These are phyloP conservation scores for Fragilaria crotonensis DNA, from an alignment of 108 stramenopile genomes.

Conservation along the genomic window DNA sequence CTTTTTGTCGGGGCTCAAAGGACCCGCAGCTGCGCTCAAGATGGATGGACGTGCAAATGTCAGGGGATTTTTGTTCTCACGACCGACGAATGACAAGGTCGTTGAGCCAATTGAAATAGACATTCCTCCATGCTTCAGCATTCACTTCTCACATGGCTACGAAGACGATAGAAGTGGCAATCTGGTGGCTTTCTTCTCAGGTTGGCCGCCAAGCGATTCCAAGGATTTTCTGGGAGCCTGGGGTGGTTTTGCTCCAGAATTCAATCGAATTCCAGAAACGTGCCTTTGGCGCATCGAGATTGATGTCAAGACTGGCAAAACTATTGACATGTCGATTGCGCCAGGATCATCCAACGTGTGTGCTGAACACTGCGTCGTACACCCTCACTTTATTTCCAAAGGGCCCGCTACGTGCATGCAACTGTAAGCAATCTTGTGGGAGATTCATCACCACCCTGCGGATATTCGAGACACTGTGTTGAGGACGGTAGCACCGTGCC, in stretches of 20 bases:
- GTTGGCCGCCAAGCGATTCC: constrained; percentile 54
- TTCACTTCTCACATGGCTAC: constrained; percentile 58
- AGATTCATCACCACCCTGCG: constrained; percentile 37
- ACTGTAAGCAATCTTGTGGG: constrained; percentile 37
- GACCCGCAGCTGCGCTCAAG: constrained; percentile 38
- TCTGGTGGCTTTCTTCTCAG: constrained; percentile 43
- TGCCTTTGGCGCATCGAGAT: constrained; percentile 47
- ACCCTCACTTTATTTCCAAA: constrained; percentile 40
- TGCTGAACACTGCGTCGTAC: constrained; percentile 39
- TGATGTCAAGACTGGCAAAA: constrained; percentile 25
- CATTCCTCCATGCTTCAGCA: constrained; percentile 47
- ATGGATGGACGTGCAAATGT: constrained; percentile 51
- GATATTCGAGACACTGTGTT: constrained; percentile 27
- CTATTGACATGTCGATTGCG: constrained; percentile 29
- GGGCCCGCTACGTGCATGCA: constrained; percentile 37
- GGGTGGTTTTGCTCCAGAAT: constrained; percentile 58
- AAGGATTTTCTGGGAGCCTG: constrained; percentile 61
- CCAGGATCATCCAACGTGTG: constrained; percentile 42
- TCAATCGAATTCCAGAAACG: constrained; percentile 33
- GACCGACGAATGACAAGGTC: constrained; percentile 29
- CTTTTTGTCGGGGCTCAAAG: constrained; percentile 33
- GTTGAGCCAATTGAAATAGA: constrained; percentile 43
- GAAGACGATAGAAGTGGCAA: constrained; percentile 50
- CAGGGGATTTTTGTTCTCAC: constrained; percentile 28
- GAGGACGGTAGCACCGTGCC: constrained; percentile 11